Base-by-base conservation (phyloP, 306 rosid genomes). In the Bauhinia variegata region DNA sequence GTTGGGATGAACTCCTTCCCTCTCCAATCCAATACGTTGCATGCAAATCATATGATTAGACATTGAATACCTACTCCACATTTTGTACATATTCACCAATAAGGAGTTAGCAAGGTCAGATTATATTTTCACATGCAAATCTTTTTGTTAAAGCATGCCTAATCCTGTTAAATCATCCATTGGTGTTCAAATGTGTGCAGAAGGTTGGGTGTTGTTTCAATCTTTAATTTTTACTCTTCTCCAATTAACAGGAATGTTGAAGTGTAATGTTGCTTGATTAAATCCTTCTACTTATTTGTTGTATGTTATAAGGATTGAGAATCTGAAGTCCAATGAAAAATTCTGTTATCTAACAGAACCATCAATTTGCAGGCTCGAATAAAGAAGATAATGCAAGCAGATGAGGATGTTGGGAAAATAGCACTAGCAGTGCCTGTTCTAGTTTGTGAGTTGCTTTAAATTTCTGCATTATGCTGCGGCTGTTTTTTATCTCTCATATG, bases 361-460 rank as follows among this genome's bases (percentile, higher is more conserved):
- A 44, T 62, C 32, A 54, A 67, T 60, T 56, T 74, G 76, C 91
- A 92, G 98, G 93, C 96, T 69, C 91, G 98, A 49, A 92, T 92
- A n/a, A 92, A 92, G 83, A 92, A 92, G 83, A 92, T 92, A 48
- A 92, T 92, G 96, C 98, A 92, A 89, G 96, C 98, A 49, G 98
- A 92, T 60, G 96, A 92, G 55, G 98, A 92, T 67, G 91, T 92
- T 81, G 98, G 98, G 32, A 92, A 92, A 87, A 92, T 92, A 77
- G 98, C 98, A 38, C 60, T 82, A 51, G 98, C 98, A 11, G 98
- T 92, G 67, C 98, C 98, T 19, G 98, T 92, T 82, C 86, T 92
- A 89, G 98, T 92, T 70, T 92, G 98, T 92, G 80, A 89, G 98
- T 78, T 67, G 58, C 73, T 53, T 46, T 57, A 52, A 46, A 72